Percentiles rank a stretch among this genome's conserved stretches.
Evolutionary conservation across 257 asterid species (phyloP).

Genomic region (Capsicum chinense): DNA sequence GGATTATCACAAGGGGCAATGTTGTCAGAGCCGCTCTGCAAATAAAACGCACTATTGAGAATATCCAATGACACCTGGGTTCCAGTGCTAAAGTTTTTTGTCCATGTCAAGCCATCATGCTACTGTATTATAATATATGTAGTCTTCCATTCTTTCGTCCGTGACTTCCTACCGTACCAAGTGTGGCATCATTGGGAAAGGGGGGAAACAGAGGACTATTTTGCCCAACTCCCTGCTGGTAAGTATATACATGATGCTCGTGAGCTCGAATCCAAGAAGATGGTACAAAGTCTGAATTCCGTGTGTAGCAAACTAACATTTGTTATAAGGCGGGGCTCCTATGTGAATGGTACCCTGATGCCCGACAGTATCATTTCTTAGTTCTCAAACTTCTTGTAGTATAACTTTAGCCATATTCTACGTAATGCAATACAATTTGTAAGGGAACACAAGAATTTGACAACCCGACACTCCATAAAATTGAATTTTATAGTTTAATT

Average conservation of each 20-base stretch:
- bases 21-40: slow-evolving; percentile 90
- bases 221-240: slow-evolving; percentile 12
- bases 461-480: not conserved
- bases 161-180: not conserved
- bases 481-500: not conserved
- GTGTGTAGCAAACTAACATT: not conserved
- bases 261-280: slow-evolving; percentile 15
- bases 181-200: not conserved
- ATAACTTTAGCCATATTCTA: not conserved
- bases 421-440: not conserved
- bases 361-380: not conserved
- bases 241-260: not conserved
- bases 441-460: not conserved
- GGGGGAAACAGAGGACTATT: not conserved
- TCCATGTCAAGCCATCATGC: slow-evolving; percentile 2
- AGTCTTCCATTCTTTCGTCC: slow-evolving; percentile 4
- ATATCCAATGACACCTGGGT: slow-evolving; percentile 35
- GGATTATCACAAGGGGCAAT: slow-evolving; percentile 88
- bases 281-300: not conserved
- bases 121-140: not conserved
- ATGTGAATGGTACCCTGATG: not conserved
- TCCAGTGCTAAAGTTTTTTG: not conserved
- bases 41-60: slow-evolving; percentile 59
- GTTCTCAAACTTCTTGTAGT: not conserved
- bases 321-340: not conserved